Evolutionary conservation across 805 yeast genomes (phyloP).

Genomic region (Wickerhamomyces alni): DNA sequence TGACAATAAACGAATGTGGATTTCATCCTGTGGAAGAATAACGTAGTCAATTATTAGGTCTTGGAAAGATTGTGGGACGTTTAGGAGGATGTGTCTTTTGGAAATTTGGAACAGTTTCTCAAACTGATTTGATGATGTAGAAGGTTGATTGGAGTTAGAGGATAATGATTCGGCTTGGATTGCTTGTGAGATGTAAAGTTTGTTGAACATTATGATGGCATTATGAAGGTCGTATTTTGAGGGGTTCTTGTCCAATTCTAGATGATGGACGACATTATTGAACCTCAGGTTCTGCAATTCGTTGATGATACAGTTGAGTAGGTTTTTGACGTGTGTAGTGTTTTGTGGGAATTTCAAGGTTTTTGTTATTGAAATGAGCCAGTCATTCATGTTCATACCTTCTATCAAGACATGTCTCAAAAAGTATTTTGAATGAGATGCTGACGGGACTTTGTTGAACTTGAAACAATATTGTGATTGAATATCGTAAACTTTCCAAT

Average conservation of each 20-base stretch:
- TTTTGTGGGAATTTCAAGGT: constrained; percentile 7
- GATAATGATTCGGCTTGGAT: constrained; percentile 8
- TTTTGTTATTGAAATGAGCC: background rate
- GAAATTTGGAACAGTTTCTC: constrained; percentile 33
- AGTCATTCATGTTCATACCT: constrained; percentile 1
- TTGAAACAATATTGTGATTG: constrained; percentile 37
- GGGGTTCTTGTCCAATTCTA: constrained; percentile 5
- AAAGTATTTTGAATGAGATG: constrained; percentile 24
- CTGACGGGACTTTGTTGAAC: constrained; percentile 36
- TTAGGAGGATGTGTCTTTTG: constrained; percentile 43
- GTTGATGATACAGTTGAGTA: constrained; percentile 13
- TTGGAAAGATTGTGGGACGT: constrained; percentile 43
- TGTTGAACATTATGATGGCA: constrained; percentile 46
- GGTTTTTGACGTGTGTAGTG: background rate
- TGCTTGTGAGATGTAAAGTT: constrained; percentile 23
- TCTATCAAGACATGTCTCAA: constrained; percentile 5
- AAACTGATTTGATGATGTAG: constrained; percentile 10
- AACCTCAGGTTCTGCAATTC: constrained; percentile 22
- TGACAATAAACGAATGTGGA: constrained; percentile 39
- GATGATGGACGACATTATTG: constrained; percentile 1
- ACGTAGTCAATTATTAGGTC: constrained; percentile 45
- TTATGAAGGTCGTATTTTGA: constrained; percentile 42
- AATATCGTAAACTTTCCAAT: constrained; percentile 44
- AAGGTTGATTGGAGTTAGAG: background rate
- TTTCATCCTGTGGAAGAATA: constrained; percentile 30